A percentile compares a stretch with the other conserved stretches of the same genome.
Conservation (phyloP, 495 filamentous ascomycete species). For the Penicillium coffeae region DNA sequence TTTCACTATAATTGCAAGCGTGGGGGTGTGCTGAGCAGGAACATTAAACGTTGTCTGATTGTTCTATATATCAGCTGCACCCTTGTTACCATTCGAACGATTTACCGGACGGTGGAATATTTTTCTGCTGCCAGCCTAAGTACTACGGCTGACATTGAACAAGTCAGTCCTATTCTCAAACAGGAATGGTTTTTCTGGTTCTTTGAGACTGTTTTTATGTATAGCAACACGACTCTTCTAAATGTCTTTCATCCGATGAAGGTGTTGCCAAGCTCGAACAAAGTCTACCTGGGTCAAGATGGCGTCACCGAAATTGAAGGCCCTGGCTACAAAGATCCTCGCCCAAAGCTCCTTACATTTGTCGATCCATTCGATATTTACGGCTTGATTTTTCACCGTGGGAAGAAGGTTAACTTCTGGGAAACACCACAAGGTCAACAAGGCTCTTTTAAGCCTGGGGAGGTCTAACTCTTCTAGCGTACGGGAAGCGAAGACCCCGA, state of each 20-base stretch:
- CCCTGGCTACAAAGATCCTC: constrained; percentile 57
- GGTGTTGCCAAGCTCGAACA: constrained; percentile 58
- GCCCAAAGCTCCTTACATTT: constrained; percentile 51
- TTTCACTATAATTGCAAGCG: constrained; percentile 60
- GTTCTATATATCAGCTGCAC: constrained; percentile 60
- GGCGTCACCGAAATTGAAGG: constrained; percentile 63
- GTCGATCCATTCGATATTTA: constrained; percentile 65
- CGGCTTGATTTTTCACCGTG: constrained; percentile 51
- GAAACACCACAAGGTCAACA: constrained; percentile 29
- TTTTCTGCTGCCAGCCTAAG: constrained; percentile 41
- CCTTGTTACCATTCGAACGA: constrained; percentile 58
- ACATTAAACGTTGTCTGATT: constrained; percentile 54
- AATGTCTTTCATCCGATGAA: constrained; percentile 61
- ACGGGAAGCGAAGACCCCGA: too few species aligned
- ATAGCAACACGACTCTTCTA: constrained; percentile 55
- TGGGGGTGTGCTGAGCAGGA: constrained; percentile 48
- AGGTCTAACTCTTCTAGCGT: too few species aligned
- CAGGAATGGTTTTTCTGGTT: constrained; percentile 74
- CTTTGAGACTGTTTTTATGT: constrained; percentile 65
- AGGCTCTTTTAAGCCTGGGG: too few species aligned
- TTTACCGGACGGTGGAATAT: constrained; percentile 67
- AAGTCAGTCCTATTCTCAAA: constrained; percentile 52
- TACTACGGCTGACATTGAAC: constrained; percentile 28
- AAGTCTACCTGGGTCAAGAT: constrained; percentile 61
- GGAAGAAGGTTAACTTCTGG: constrained; percentile 53